These are phyloP conservation scores for Schwanniomyces pseudopolymorphus DNA, from an alignment of 805 yeast genomes.

Conservation along the genomic window DNA sequence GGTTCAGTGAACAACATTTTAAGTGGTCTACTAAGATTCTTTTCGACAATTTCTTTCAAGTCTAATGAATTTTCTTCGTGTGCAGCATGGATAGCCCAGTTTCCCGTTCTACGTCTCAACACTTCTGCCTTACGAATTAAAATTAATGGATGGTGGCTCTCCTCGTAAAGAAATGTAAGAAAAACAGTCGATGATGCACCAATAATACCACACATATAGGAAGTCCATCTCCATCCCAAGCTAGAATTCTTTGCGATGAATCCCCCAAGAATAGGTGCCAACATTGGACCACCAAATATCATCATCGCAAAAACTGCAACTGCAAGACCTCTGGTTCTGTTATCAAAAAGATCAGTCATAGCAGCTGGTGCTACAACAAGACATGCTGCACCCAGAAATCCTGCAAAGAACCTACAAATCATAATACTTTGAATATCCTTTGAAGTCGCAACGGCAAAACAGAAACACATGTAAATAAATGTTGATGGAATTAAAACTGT, in stretches of 20 bases:
- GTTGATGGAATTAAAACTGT: conserved; percentile 45
- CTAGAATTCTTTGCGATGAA: conserved; percentile 37
- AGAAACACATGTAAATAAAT: conserved; percentile 36
- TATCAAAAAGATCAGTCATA: conserved; percentile 77
- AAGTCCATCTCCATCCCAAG: conserved; percentile 59
- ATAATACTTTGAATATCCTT: conserved; percentile 75
- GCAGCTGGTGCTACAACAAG: conserved; percentile 83
- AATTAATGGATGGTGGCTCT: conserved; percentile 41
- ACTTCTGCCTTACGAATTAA: conserved; percentile 32
- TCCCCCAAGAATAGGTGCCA: conserved; percentile 67
- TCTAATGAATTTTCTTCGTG: conserved; percentile 33
- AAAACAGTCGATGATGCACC: conserved; percentile 30
- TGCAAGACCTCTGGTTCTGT: conserved; percentile 70
- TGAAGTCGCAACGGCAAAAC: conserved; percentile 72
- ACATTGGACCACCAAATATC: conserved; percentile 76
- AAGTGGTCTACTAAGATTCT: conserved; percentile 38
- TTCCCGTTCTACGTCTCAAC: conserved; percentile 39
- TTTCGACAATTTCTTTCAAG: conserved; percentile 33
- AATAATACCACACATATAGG: conserved; percentile 49
- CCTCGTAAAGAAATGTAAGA: conserved; percentile 32
- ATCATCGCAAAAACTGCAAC: conserved; percentile 68
- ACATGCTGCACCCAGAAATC: conserved; percentile 82
- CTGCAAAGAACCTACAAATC: conserved; percentile 77
- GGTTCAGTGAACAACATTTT: conserved; percentile 41
- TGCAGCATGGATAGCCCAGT: conserved; percentile 41